A percentile compares a stretch with the other conserved stretches of the same genome.
Evolutionary conservation across 2,329 filamentous ascomycete species (phyloP).

Genomic region (Tolypocladium tundrense): DNA sequence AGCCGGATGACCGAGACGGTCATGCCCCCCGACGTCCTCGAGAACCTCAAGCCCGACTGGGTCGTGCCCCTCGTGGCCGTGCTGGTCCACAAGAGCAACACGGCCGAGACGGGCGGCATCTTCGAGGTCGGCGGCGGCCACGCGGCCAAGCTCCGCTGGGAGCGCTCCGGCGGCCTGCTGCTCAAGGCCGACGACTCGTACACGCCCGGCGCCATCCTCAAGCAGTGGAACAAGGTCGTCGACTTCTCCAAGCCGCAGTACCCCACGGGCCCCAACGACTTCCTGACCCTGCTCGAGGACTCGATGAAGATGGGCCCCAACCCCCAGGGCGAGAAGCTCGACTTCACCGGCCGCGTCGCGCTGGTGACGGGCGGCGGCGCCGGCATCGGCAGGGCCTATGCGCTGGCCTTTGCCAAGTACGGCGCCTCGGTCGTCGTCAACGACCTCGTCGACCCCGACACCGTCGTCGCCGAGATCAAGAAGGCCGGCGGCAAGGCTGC

Average conservation of each 20-base stretch:
- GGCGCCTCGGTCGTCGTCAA: slow-evolving; percentile 88
- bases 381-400: slow-evolving; percentile 86
- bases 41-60: slow-evolving; percentile 83
- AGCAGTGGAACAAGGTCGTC: slow-evolving; percentile 79
- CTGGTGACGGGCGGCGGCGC: slow-evolving; percentile 82
- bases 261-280: slow-evolving; percentile 77
- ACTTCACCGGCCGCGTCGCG: slow-evolving; percentile 78
- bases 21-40: slow-evolving; percentile 87
- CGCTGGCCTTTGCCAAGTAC: slow-evolving; percentile 73
- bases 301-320: slow-evolving; percentile 69
- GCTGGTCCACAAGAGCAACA: slow-evolving; percentile 78
- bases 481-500: slow-evolving; percentile 81
- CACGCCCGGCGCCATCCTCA: slow-evolving; percentile 77
- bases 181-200: slow-evolving; percentile 82
- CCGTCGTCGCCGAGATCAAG: slow-evolving; percentile 85
- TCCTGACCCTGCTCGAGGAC: slow-evolving; percentile 74
- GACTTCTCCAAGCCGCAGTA: slow-evolving; percentile 78
- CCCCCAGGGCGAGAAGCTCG: slow-evolving; percentile 60
- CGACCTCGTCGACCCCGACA: slow-evolving; percentile 86
- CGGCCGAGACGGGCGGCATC: slow-evolving; percentile 72
- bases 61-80: slow-evolving; percentile 86
- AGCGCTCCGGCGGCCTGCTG: slow-evolving; percentile 79
- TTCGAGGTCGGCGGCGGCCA: slow-evolving; percentile 92
- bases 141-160: slow-evolving; percentile 88
- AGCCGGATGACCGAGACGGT: slow-evolving; percentile 93